Evolutionary conservation across 2,329 filamentous ascomycete species (phyloP), one percentile per base, ranked within the genome.

Genomic region (Fusarium veterinarium): DNA sequence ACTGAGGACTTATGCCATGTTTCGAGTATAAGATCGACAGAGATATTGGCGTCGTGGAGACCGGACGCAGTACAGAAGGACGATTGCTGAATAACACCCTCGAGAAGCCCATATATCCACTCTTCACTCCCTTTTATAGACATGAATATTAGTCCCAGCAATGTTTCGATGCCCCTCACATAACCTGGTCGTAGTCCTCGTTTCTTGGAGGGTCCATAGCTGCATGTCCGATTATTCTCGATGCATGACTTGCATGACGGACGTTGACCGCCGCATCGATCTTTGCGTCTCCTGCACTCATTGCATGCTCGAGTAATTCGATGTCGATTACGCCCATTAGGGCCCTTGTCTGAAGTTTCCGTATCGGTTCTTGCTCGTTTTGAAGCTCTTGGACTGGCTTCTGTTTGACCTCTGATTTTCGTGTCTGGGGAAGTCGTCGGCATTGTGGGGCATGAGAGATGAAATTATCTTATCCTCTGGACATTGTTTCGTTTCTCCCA

Each of bases 291-390:
- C 1, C 64, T 55, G 1, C 64, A 67, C 14, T 67, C 64, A 7
- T 66, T 67, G 28, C 64, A 67, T 10, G 64, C 64, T 13, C 64
- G 46, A 8, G 64, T 66, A 2, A 67, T 38, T 20, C 64, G 61
- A 45, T 60, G 64, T 1, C 64, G 55, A 20, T 14, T 30, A 6
- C 38, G 49, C 12, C 64, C 49, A 12, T 23, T 23, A 3, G 23
- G 48, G 12, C 44, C 38, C 23, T 66, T 64, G 1, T 66, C 64
- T 14, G 61, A 37, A 3, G 42, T 55, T 8, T 67, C 51, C 2
- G 16, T 25, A 4, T 52, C 64, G 13, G 28, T 51, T n/a, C 64
- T 66, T 16, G 61, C 19, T 28, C 64, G 44, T 11, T 67, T 67
- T 11, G 44, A 35, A 20, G n/a, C 51, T 31, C 51, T 19, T 4